phyloP scores from a whole-genome alignment of 1,284 basidiomycete species.

The Schizophyllum commune region DNA sequence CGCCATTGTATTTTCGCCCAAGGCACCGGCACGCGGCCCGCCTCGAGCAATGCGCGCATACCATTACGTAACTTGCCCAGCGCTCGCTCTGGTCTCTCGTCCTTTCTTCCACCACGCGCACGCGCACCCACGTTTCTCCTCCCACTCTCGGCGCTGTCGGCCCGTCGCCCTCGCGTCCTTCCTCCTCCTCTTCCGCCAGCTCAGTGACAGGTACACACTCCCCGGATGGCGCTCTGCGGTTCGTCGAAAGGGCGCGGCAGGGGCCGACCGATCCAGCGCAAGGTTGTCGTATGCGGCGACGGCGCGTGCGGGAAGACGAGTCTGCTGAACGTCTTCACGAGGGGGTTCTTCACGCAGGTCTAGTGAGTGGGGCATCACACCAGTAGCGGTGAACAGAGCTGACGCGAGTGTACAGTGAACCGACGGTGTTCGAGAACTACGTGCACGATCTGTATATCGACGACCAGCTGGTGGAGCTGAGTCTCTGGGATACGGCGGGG shows the following conservation, averaged over 20 bases:
- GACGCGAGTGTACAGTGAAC: slow-evolving; percentile 49
- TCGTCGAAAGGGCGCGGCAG: slow-evolving; percentile 31
- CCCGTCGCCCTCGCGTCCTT: background rate
- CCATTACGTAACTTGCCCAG: background rate
- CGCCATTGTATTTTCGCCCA: background rate
- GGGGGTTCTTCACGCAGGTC: slow-evolving; percentile 83
- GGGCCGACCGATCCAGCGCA: slow-evolving; percentile 10
- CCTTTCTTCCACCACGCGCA: background rate
- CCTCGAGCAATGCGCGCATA: background rate
- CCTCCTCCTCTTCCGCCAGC: background rate
- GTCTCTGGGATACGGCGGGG: slow-evolving; percentile 97
- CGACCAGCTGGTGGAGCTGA: slow-evolving; percentile 80
- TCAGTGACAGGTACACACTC: background rate
- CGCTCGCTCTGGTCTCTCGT: background rate
- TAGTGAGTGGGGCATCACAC: slow-evolving; percentile 46
- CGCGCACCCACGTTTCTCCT: background rate
- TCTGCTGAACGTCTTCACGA: slow-evolving; percentile 76
- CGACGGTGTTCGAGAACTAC: slow-evolving; percentile 91
- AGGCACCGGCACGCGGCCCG: background rate
- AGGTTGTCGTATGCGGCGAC: slow-evolving; percentile 67
- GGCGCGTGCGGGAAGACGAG: slow-evolving; percentile 91
- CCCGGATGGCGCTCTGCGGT: background rate
- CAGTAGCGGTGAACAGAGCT: background rate
- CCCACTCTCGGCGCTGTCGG: background rate
- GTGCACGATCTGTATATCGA: slow-evolving; percentile 82